Percentiles rank a stretch among this genome's conserved stretches.
Evolutionary conservation across 805 yeast species (phyloP).

Genomic region (Candida easanensis): DNA sequence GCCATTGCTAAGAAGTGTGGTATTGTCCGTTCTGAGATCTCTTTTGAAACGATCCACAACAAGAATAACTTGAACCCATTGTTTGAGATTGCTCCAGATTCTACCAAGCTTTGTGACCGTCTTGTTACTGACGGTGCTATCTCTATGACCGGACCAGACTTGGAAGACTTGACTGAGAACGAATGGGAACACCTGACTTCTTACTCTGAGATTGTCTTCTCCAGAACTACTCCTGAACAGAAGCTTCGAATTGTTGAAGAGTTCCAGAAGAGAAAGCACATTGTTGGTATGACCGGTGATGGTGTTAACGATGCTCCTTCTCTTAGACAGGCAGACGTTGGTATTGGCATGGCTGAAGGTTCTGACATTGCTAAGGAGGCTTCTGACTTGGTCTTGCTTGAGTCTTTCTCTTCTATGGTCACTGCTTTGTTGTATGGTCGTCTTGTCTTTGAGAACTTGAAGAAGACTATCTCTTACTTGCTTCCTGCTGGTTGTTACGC

Average conservation of each 20-base stretch:
- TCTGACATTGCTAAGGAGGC: constrained; percentile 29
- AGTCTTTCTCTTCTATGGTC: constrained; percentile 30
- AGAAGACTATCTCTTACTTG: constrained; percentile 44
- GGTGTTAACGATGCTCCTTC: constrained; percentile 69
- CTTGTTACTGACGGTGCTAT: constrained; percentile 26
- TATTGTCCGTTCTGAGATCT: constrained; percentile 25
- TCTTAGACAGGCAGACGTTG: constrained; percentile 70
- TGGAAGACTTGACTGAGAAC: constrained; percentile 32
- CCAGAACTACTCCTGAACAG: constrained; percentile 44
- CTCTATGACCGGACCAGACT: constrained; percentile 34
- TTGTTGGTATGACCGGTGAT: constrained; percentile 71
- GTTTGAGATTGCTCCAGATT: constrained; percentile 8
- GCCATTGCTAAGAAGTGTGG: constrained; percentile 47
- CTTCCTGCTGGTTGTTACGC: constrained; percentile 53
- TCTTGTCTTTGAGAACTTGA: constrained; percentile 47
- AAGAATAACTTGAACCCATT: constrained; percentile 21
- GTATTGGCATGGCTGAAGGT: constrained; percentile 62
- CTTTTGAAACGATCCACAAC: constrained; percentile 15
- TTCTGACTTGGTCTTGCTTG: constrained; percentile 24
- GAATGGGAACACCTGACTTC: constrained; percentile 41
- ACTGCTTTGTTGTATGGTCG: constrained; percentile 42
- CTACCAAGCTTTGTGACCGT: constrained; percentile 14
- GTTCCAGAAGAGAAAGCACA: constrained; percentile 61
- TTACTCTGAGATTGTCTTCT: constrained; percentile 39
- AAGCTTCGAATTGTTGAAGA: constrained; percentile 47